These are phyloP conservation scores for Suhomyces ambrosiae DNA, from an alignment of 1,139 yeast genomes.

Conservation along the genomic window DNA sequence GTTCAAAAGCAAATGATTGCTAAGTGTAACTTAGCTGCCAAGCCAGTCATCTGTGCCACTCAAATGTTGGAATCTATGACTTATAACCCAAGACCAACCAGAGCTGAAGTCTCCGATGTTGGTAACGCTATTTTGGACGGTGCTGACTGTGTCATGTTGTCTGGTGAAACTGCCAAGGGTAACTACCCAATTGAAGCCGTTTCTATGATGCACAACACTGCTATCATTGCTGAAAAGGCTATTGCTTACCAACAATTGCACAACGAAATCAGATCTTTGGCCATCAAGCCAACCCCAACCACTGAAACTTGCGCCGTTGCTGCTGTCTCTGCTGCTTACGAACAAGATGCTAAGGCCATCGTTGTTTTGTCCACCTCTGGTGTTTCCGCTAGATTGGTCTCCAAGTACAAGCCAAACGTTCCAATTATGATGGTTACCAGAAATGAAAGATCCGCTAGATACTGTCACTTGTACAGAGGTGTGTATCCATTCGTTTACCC, in stretches of 20 bases:
- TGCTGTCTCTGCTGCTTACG: constrained; percentile 94
- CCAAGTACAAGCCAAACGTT: constrained; percentile 96
- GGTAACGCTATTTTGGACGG: constrained; percentile 99
- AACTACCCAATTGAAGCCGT: constrained; percentile 97
- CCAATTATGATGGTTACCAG: constrained; percentile 99
- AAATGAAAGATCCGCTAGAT: constrained; percentile 90
- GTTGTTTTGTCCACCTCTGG: constrained; percentile 95
- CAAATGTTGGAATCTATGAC: constrained; percentile 99
- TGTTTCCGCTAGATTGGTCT: constrained; percentile 89
- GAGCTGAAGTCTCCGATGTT: constrained; percentile 99
- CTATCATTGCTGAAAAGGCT: constrained; percentile 95
- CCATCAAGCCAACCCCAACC: constrained; percentile 88
- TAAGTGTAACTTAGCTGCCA: constrained; percentile 98
- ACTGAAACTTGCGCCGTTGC: constrained; percentile 97
- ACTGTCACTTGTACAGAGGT: constrained; percentile 95
- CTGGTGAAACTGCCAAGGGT: constrained; percentile 99
- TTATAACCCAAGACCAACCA: constrained; percentile 99
- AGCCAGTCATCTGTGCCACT: constrained; percentile 99
- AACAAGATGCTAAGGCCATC: constrained; percentile 95
- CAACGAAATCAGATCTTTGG: constrained; percentile 85
- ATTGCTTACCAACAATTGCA: constrained; percentile 85
- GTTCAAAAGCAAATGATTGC: constrained; percentile 99
- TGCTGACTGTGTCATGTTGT: constrained; percentile 99
- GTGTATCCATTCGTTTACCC: constrained; percentile 93
- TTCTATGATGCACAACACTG: constrained; percentile 97